These are phyloP conservation scores for Clavariopsis aquatica DNA, from an alignment of 495 filamentous ascomycete species.

Conservation along the genomic window DNA sequence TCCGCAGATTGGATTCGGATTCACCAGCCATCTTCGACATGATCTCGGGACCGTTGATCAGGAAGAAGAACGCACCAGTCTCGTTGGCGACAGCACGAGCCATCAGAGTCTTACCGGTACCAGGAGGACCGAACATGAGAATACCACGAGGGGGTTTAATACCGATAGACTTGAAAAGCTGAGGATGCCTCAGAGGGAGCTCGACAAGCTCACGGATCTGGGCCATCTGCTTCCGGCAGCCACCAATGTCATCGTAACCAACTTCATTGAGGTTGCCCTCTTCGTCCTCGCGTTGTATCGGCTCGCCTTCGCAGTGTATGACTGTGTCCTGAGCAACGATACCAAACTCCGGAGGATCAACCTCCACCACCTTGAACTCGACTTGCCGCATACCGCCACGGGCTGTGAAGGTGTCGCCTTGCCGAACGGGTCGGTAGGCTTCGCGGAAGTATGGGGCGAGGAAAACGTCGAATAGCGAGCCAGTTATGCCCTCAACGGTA, in stretches of 20 bases:
- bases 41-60: constrained; percentile 98
- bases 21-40: constrained; percentile 99
- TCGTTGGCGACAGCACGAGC: constrained; percentile 98
- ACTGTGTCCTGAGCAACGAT: constrained; percentile 98
- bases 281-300: constrained; percentile 97
- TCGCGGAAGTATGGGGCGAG: constrained; percentile 99
- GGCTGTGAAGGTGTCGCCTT: constrained; percentile 95
- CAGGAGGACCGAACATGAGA: constrained; percentile 93
- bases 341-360: constrained; percentile 95
- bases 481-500: constrained; percentile 94
- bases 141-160: constrained; percentile 99
- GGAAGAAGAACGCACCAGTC: constrained; percentile 98
- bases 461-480: constrained; percentile 97
- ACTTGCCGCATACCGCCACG: constrained; percentile 98
- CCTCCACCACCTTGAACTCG: constrained; percentile 98
- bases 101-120: constrained; percentile 99
- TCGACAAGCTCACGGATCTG: constrained; percentile 98
- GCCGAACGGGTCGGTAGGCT: constrained; percentile 93
- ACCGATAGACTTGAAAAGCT: constrained; percentile 99
- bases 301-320: constrained; percentile 98
- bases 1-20: constrained; percentile 94
- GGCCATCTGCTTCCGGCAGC: constrained; percentile 99
- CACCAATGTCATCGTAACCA: constrained; percentile 98
- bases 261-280: constrained; percentile 99
- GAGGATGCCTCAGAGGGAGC: constrained; percentile 91